A percentile compares a stretch with the other conserved stretches of the same genome.
Conservation (phyloP, 495 filamentous ascomycete species). For the Massariosphaeria phaeospora region DNA sequence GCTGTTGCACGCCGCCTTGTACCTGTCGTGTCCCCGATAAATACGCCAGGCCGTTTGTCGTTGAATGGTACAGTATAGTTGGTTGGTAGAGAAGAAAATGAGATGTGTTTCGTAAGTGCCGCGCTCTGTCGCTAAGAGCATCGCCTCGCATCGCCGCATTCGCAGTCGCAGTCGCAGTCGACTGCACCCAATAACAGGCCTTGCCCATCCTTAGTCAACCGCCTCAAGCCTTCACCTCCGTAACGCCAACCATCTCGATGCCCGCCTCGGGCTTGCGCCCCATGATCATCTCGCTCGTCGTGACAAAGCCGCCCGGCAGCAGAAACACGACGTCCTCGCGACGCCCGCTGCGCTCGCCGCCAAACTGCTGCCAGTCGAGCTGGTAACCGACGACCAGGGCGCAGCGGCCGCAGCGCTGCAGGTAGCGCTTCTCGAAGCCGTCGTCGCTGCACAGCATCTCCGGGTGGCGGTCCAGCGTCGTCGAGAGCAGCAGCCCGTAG, state of each 20-base stretch:
- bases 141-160: too few relatives aligned
- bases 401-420: constrained; percentile 61
- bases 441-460: constrained; percentile 58
- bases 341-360: constrained; percentile 33
- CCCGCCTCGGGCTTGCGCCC: constrained; percentile 26
- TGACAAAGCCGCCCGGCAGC: constrained; percentile 41
- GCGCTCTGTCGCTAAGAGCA: too few relatives aligned
- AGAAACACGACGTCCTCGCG: constrained; percentile 55
- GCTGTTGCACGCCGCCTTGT: too few relatives aligned
- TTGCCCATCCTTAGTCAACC: too few relatives aligned
- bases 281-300: constrained; percentile 37
- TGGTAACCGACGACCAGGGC: constrained; percentile 60
- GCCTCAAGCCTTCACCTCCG: neutral
- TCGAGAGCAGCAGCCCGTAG: constrained; percentile 50
- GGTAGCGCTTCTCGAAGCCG: constrained; percentile 66
- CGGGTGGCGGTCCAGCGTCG: constrained; percentile 46
- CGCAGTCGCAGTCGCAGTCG: too few relatives aligned
- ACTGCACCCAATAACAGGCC: too few relatives aligned
- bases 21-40: too few relatives aligned
- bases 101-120: too few relatives aligned
- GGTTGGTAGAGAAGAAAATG: too few relatives aligned
- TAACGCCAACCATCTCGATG: neutral
- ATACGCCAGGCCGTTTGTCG: too few relatives aligned
- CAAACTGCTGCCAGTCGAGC: constrained; percentile 44
- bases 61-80: too few relatives aligned